These are phyloP conservation scores for Malus hybrid DNA, from an alignment of 331 rosid genomes.

Conservation along the genomic window DNA sequence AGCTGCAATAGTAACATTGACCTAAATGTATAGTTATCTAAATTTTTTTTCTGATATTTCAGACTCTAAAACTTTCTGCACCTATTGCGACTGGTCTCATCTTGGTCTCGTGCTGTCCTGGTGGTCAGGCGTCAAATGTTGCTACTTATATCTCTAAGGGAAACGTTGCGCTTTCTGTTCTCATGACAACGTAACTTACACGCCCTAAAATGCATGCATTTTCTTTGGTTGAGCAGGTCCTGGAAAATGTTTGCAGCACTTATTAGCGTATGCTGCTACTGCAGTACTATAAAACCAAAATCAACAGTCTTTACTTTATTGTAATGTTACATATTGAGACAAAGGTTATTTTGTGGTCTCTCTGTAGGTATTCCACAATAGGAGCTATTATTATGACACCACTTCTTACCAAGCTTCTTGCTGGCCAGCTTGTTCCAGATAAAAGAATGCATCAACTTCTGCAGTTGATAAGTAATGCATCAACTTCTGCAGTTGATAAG, in stretches of 20 bases:
- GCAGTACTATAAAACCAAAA: not conserved
- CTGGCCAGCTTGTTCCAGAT: conserved; percentile 90
- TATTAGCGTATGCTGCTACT: not conserved
- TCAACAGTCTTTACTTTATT: not conserved
- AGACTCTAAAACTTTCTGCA: conserved; percentile 85
- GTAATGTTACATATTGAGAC: not conserved
- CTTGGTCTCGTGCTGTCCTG: conserved; percentile 97
- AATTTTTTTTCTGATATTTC: conserved; percentile 23
- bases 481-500: not conserved
- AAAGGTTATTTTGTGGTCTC: conserved; percentile 11
- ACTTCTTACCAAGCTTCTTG: conserved; percentile 89
- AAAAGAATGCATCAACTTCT: no score
- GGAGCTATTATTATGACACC: conserved; percentile 96
- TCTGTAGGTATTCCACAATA: conserved; percentile 73
- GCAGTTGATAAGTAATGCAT: not conserved
- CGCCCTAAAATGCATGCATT: not conserved
- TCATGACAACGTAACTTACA: conserved; percentile 77
- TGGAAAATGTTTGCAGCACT: not conserved
- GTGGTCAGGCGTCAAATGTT: conserved; percentile 97
- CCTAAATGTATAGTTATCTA: not conserved
- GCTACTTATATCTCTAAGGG: conserved; percentile 94
- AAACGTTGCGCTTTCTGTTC: conserved; percentile 95
- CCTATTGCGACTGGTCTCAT: conserved; percentile 98
- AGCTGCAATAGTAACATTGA: not conserved
- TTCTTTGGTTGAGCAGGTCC: not conserved